Conservation (phyloP, 306 rosid genomes). For the Cercis canadensis region DNA sequence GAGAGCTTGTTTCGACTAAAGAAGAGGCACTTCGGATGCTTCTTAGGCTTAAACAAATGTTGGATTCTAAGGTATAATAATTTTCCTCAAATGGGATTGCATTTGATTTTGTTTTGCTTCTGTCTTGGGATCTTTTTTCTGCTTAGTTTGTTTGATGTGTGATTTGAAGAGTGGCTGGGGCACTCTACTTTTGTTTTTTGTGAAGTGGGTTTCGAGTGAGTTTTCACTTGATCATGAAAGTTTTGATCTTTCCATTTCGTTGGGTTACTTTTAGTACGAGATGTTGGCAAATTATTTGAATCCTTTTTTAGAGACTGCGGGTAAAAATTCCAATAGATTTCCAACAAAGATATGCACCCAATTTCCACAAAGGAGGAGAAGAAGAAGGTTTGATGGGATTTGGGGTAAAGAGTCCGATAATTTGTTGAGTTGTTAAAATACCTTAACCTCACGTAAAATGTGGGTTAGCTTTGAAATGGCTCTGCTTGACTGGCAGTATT, state of each 20-base stretch:
- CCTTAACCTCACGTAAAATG: constrained; percentile 17
- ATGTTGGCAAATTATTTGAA: constrained; percentile 26
- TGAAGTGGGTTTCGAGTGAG: constrained; percentile 41
- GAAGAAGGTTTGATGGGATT: not conserved
- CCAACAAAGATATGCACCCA: constrained; percentile 11
- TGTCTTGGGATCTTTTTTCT: constrained; percentile 9
- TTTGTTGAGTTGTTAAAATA: constrained; percentile 2
- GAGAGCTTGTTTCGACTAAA: constrained; percentile 62
- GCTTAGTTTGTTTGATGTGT: constrained; percentile 20
- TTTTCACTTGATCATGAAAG: constrained; percentile 28
- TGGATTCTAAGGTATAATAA: constrained; percentile 71
- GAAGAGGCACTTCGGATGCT: constrained; percentile 79
- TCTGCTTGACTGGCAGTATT: constrained; percentile 24
- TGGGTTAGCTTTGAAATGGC: constrained; percentile 30
- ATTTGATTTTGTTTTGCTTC: constrained; percentile 4
- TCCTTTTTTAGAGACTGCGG: not conserved
- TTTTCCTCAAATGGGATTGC: constrained; percentile 31
- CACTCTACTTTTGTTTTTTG: constrained; percentile 23
- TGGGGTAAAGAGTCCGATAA: not conserved
- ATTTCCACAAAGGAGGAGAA: not conserved
- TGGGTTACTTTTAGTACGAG: constrained; percentile 30
- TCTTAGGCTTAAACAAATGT: constrained; percentile 72
- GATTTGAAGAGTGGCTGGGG: constrained; percentile 24
- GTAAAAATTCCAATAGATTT: constrained; percentile 6
- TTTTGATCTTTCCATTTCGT: constrained; percentile 31